Evolutionary conservation across 2,329 filamentous ascomycete genomes (phyloP).

Genomic region (Dendrostoma leiphaemia): DNA sequence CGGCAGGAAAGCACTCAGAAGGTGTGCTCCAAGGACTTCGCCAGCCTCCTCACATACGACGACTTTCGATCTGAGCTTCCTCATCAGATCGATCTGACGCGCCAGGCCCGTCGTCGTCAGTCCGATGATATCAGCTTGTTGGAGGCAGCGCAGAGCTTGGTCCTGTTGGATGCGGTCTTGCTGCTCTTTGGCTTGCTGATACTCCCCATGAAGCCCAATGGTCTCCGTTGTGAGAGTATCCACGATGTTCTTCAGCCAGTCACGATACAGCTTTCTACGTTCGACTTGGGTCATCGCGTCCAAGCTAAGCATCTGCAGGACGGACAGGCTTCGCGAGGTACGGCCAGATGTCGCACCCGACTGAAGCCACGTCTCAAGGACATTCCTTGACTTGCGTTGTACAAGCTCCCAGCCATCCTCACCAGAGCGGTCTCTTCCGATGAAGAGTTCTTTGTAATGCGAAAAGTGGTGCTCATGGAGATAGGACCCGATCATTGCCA

Average conservation of each 20-base stretch:
- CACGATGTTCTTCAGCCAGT: conserved; percentile 29
- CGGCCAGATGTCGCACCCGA: conserved; percentile 9
- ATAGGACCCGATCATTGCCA: conserved; percentile 19
- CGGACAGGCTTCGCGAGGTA: neutral
- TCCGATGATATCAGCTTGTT: conserved; percentile 49
- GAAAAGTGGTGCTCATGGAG: conserved; percentile 20
- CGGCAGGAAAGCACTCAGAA: conserved; percentile 58
- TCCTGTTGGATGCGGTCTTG: neutral
- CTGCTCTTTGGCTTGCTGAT: neutral
- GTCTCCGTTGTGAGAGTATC: conserved; percentile 20
- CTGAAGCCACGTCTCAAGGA: conserved; percentile 23
- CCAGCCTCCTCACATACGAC: conserved; percentile 68
- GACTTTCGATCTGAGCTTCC: conserved; percentile 50
- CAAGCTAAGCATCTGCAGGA: conserved; percentile 12
- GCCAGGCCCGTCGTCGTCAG: conserved; percentile 61
- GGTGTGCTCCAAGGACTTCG: conserved; percentile 64
- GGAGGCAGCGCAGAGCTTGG: conserved; percentile 31
- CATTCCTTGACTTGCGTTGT: conserved; percentile 10
- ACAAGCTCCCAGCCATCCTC: conserved; percentile 27
- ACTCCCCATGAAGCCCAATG: conserved; percentile 9
- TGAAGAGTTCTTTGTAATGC: conserved; percentile 28
- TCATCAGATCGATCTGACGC: conserved; percentile 45
- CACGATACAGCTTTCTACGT: conserved; percentile 24
- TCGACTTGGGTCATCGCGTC: conserved; percentile 23
- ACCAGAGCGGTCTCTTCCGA: conserved; percentile 20